phyloP scores from a whole-genome alignment of 2,329 filamentous ascomycete genomes.

The Reticulascus tulasneorum region DNA sequence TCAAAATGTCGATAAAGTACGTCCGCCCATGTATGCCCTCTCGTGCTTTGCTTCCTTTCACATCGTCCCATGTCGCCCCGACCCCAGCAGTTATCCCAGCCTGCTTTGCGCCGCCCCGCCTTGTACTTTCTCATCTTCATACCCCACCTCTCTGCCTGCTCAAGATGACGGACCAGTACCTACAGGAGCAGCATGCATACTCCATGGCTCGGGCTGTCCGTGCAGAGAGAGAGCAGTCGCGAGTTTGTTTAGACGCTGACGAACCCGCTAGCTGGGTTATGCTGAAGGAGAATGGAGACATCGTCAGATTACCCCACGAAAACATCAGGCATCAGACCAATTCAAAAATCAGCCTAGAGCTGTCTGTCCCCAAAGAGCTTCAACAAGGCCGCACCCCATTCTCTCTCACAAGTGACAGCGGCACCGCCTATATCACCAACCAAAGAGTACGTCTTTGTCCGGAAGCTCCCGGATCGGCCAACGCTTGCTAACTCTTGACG shows the following conservation, averaged over 20 bases:
- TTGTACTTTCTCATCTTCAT: constrained; percentile 6
- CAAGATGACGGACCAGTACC: constrained; percentile 37
- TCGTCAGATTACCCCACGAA: constrained; percentile 83
- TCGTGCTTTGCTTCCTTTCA: constrained; percentile 6
- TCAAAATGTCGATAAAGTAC: constrained; percentile 52
- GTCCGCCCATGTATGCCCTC: constrained; percentile 22
- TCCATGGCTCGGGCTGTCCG: constrained; percentile 35
- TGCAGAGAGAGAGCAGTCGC: constrained; percentile 20
- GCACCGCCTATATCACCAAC: constrained; percentile 78
- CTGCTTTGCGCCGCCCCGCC: constrained; percentile 12
- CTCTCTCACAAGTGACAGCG: constrained; percentile 68
- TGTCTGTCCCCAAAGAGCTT: constrained; percentile 67
- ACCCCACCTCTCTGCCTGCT: constrained; percentile 10
- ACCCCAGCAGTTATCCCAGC: constrained; percentile 12
- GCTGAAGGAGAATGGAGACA: constrained; percentile 69
- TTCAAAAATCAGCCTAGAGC: constrained; percentile 69
- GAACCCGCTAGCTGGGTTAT: constrained; percentile 76
- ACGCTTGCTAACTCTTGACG: constrained; percentile 3
- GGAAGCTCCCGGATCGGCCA: constrained; percentile 2
- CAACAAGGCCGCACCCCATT: constrained; percentile 57
- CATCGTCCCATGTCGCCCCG: constrained; percentile 6
- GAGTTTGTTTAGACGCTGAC: constrained; percentile 43
- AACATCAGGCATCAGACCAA: constrained; percentile 76
- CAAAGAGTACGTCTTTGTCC: constrained; percentile 59
- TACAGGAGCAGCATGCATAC: constrained; percentile 40